Evolutionary conservation across 768 basidiomycete species (phyloP), one percentile per base, ranked within the genome.

Genomic region (Hypholoma fasciculare): DNA sequence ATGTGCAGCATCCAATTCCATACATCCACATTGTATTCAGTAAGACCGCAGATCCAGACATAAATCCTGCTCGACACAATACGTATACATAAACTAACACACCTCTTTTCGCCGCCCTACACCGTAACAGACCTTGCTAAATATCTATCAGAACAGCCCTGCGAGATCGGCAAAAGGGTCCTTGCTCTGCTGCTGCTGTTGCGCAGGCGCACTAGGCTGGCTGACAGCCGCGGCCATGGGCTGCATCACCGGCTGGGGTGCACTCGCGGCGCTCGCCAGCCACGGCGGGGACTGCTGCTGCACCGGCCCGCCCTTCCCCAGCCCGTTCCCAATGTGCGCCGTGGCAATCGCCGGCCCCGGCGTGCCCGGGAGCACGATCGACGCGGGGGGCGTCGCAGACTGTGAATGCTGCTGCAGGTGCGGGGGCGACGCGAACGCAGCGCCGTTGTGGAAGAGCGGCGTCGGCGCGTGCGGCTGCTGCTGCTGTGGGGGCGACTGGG

Each of bases 131-230:
- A 30, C n/a, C n/a, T n/a, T n/a, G n/a, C n/a, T n/a, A n/a, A 23
- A 34, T n/a, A 36, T 19, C 13, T 26, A 49, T 62, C 56, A 94
- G 69, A 94, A 92, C 54, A 94, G 72, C 17, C 87, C 87, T 2
- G 81, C 90, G 37, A 94, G 77, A 73, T 94, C 92, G 6, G 90
- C 90, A 65, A 94, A 94, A 42, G 92, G 92, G 71, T 94, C 92
- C 69, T 90, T 77, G 7, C 11, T 49, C 23, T 49, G 48, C 23
- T 49, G 48, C 19, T 17, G 13, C 17, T 23, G n/a, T n/a, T n/a
- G 14, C 9, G 27, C 23, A 26, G 48, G n/a, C 19, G 12, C 23
- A 26, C 23, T 34, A 3, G 48, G 79, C 44, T 66, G 64, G 56
- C 62, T 46, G 60, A 57, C 46, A 36, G 54, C 23, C 54, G 65